phyloP scores from a whole-genome alignment of 768 basidiomycete genomes.

The Tylopilus cervinicoccineus region DNA sequence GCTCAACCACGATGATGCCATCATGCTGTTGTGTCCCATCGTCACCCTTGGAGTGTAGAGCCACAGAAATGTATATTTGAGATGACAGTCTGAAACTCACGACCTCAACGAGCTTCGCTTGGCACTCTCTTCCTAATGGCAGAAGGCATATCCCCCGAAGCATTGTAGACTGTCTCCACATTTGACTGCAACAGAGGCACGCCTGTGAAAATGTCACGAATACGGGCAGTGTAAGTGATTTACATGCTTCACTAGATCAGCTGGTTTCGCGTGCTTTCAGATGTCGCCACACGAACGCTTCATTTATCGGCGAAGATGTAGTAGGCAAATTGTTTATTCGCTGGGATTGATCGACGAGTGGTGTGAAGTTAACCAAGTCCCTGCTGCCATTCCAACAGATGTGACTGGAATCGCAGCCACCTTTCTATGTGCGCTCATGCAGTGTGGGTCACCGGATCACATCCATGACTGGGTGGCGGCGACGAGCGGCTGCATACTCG shows the following conservation, averaged over 20 bases:
- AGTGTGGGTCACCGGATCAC: constrained; percentile 6
- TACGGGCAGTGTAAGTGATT: constrained; percentile 18
- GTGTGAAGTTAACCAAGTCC: background rate
- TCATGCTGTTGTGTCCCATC: constrained; percentile 26
- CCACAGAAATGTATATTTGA: constrained; percentile 10
- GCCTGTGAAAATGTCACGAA: constrained; percentile 20
- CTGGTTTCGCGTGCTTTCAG: constrained; percentile 2
- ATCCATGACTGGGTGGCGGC: constrained; percentile 11
- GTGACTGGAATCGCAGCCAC: constrained; percentile 14
- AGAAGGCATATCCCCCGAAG: constrained; percentile 4
- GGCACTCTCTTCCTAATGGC: background rate
- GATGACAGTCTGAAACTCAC: constrained; percentile 11
- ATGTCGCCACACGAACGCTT: constrained; percentile 12
- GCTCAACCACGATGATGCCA: constrained; percentile 26
- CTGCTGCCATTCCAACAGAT: constrained; percentile 11
- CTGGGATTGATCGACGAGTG: background rate
- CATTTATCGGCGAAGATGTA: constrained; percentile 10
- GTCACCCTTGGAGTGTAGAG: constrained; percentile 4
- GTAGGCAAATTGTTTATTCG: constrained; percentile 13
- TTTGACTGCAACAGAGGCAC: constrained; percentile 13
- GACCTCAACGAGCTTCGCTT: constrained; percentile 16
- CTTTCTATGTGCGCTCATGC: constrained; percentile 12
- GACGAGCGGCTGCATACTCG: constrained; percentile 11
- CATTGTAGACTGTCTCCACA: constrained; percentile 30
- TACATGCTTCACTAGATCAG: background rate